These are phyloP conservation scores for Termitomyces sp. DNA, from an alignment of 768 basidiomycete genomes.

Conservation along the genomic window DNA sequence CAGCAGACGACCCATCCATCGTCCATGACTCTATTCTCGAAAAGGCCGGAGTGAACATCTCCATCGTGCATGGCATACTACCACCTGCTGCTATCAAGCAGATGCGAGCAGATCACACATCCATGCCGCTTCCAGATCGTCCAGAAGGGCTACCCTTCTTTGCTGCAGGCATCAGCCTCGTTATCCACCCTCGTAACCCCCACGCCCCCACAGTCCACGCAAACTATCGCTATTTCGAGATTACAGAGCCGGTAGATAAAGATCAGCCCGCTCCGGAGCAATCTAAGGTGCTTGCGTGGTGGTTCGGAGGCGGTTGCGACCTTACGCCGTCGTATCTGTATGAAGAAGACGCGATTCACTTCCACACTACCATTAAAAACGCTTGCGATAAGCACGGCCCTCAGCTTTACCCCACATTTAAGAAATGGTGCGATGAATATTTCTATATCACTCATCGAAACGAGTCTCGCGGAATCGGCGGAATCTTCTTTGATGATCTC, in stretches of 20 bases:
- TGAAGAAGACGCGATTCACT: constrained; percentile 81
- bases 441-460: constrained; percentile 86
- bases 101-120: constrained; percentile 90
- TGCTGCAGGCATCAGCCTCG: constrained; percentile 86
- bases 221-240: constrained; percentile 97
- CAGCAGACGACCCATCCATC: constrained; percentile 26
- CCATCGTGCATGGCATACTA: constrained; percentile 81
- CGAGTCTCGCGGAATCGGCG: constrained; percentile 88
- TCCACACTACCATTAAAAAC: constrained; percentile 71
- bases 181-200: constrained; percentile 92
- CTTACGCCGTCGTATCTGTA: constrained; percentile 92
- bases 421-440: constrained; percentile 97
- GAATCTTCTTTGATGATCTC: constrained; percentile 96
- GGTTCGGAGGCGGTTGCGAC: constrained; percentile 97
- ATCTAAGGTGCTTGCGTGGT: constrained; percentile 78
- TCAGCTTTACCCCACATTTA: constrained; percentile 72
- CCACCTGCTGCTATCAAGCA: constrained; percentile 87
- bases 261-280: constrained; percentile 25
- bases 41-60: constrained; percentile 95
- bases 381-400: constrained; percentile 73
- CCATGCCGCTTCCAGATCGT: constrained; percentile 60
- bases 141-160: constrained; percentile 80
- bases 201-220: constrained; percentile 91
- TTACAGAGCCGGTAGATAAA: constrained; percentile 44
- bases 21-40: constrained; percentile 59